Evolutionary conservation across 495 filamentous ascomycete genomes (phyloP).

Genomic region (Penicillium samsonianum): DNA sequence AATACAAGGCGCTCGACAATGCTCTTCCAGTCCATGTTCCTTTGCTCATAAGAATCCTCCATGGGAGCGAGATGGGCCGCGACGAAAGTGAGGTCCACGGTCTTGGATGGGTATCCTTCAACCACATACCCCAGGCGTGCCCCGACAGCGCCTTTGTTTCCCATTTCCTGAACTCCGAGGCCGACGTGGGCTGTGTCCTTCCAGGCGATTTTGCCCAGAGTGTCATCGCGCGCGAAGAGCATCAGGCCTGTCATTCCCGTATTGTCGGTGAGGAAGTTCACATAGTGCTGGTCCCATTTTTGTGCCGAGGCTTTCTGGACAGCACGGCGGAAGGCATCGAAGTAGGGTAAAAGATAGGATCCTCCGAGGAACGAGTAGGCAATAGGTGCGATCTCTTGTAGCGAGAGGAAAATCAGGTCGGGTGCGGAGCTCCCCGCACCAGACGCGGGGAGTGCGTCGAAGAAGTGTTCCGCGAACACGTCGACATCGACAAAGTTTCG

Average conservation of each 20-base stretch:
- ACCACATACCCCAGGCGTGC: conserved; percentile 63
- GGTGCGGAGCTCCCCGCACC: conserved; percentile 49
- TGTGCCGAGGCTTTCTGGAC: conserved; percentile 64
- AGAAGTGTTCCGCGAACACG: conserved; percentile 69
- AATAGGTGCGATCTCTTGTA: conserved; percentile 90
- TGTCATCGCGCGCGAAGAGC: conserved; percentile 66
- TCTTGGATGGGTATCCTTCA: conserved; percentile 30
- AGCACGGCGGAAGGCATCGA: conserved; percentile 64
- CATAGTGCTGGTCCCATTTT: conserved; percentile 47
- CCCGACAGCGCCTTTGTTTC: conserved; percentile 91
- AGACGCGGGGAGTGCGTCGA: conserved; percentile 61
- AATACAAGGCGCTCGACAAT: conserved; percentile 83
- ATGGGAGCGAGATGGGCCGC: conserved; percentile 87
- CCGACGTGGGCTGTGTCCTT: conserved; percentile 74
- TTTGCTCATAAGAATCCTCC: conserved; percentile 66
- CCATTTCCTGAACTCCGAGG: conserved; percentile 81
- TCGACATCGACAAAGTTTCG: conserved; percentile 62
- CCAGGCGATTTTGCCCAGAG: conserved; percentile 54
- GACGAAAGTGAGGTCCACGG: conserved; percentile 74
- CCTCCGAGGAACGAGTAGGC: conserved; percentile 84
- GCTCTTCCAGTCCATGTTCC: conserved; percentile 83
- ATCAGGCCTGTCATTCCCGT: conserved; percentile 88
- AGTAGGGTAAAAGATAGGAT: conserved; percentile 73
- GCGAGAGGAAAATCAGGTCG: conserved; percentile 70
- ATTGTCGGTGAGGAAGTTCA: conserved; percentile 60